Base-by-base conservation (phyloP, 495 filamentous ascomycete species). In the Chaetomium cochliodes region DNA sequence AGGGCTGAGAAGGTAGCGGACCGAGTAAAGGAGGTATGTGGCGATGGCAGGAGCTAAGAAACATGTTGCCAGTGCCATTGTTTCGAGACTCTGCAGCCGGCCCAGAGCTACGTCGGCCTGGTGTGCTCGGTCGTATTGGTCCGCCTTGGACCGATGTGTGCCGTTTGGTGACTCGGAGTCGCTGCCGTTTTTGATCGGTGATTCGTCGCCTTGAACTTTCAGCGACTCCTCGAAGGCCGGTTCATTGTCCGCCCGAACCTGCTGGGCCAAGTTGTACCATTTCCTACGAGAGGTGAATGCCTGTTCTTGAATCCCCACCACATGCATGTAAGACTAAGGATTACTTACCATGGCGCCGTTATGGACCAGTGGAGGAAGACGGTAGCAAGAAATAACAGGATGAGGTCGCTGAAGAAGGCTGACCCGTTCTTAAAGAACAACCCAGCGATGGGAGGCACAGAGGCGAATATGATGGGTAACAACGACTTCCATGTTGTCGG, bases 321-420 rank as follows among this genome's bases (percentile, higher is more conserved):
- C 33, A 37, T 12, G 33, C 5, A 37, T 37, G 33, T 37, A 11
- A 8, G 8, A 12, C 4, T 42, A 16, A 39, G 52, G 20, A 11
- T 3, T n/a, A 70, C 75, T 71, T 78, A 92, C 93, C 94, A 98
- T 69, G 94, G 96, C 62, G 92, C 76, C 61, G 90, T 87, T 8
- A 97, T 88, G 22, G 90, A 92, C 93, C 92, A 97, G 73, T 98
- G 93, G 58, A 98, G 80, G 68, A 98, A 96, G 6, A 97, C 82
- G 0, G 88, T 89, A 0, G 88, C 89, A 56, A 98, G 70, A 6
- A 82, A 83, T 30, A 98, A 76, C 52, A 98, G 80, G 26, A 92
- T 88, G 11, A 94, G 74, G 70, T 98, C 94, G 2, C 93, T 97
- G 42, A 92, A 83, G 61, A 97, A 81, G 4, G 86, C 82, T 66